Base-by-base conservation (phyloP, 352 stramenopile genomes). In the Phytophthora multivora region DNA sequence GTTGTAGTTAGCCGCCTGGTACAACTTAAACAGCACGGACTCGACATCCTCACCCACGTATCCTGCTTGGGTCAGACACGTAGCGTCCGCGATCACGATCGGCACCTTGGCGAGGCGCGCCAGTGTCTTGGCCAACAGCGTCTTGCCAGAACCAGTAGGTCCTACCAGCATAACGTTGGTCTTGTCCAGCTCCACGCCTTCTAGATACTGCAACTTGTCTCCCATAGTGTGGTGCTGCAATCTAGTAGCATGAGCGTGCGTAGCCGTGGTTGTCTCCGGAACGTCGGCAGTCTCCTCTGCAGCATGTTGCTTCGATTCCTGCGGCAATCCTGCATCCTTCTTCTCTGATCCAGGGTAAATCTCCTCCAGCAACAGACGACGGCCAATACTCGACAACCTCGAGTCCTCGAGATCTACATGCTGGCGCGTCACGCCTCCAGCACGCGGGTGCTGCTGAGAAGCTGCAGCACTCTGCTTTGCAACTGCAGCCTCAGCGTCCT, bases 21-120 rank as follows among this genome's bases (percentile, higher is more conserved):
- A 99, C 31, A 99, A 70, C 75, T 99, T 99, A 76, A 97, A 98
- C 47, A 99, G 73, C 51, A 99, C 95, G 35, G 91, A 98, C 79
- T 99, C 97, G 3, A 99, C 97, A 75, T 99, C 97, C 69, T 99
- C 97, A 11, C 97, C 97, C 8, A 99, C 97, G 73, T 99, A 99
- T 10, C 97, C 97, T 12, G 97, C 97, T 71, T 99, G 95, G 3
- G 97, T 99, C 11, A 99, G 85, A 63, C 87, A 98, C 18, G 97
- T 99, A 3, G 97, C 97, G 77, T 99, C 97, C 0, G 93, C 85
- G 71, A 99, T 98, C 8, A 99, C 97, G 46, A 99, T 89, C 33
- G 97, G 97, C 26, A 99, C 97, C 69, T 99, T 97, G 45, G 98
- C 93, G 23, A 99, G 70, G 38, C 92, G 86, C 21, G 97, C 97